These are phyloP conservation scores for Triticum aestivum DNA, from an alignment of 176 grass and related monocot genomes.

Conservation along the genomic window IWGSC_CS_RefSeq_v2.1 NC_057795.1:611463225-611463724, in stretches of 20 bases:
- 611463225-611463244: conserved; percentile 96
- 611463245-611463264: conserved; percentile 83
- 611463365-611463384: conserved; percentile 40
- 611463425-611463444: conserved; percentile 81
- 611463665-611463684: background rate
- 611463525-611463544: conserved; percentile 83
- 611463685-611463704: background rate
- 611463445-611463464: conserved; percentile 75
- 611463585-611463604: background rate
- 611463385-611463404: conserved; percentile 59
- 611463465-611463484: conserved; percentile 81
- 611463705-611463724: conserved; percentile 25
- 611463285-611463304: conserved; percentile 9
- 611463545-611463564: conserved; percentile 19
- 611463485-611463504: conserved; percentile 85
- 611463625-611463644: background rate
- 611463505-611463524: conserved; percentile 95
- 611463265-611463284: background rate
- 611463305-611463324: conserved; percentile 10
- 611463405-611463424: conserved; percentile 72
- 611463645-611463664: background rate
- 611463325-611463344: background rate
- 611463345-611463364: conserved; percentile 83
- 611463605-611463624: background rate
- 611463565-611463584: conserved; percentile 9